Conservation (phyloP, 2,329 filamentous ascomycete genomes). For the Aureobasidium namibiae region DNA sequence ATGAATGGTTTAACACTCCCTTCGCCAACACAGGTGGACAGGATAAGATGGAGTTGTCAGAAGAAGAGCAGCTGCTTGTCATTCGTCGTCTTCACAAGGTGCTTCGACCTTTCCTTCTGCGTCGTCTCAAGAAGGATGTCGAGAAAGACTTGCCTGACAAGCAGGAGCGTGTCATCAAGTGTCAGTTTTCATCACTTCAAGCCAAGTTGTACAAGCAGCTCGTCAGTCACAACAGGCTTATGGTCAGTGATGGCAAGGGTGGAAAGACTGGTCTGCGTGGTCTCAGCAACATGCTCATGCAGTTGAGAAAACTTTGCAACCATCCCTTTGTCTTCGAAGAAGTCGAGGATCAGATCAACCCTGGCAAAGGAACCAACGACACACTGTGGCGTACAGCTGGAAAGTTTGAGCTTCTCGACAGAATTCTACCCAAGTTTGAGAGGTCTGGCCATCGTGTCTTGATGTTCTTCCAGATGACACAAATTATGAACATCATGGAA, state of each 20-base stretch:
- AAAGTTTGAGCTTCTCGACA: slow-evolving; percentile 93
- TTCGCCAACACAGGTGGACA: slow-evolving; percentile 97
- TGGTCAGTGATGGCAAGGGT: slow-evolving; percentile 89
- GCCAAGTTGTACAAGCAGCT: slow-evolving; percentile 95
- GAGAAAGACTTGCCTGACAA: slow-evolving; percentile 98
- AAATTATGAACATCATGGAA: slow-evolving; percentile 99
- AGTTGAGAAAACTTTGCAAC: slow-evolving; percentile 95
- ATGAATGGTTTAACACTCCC: slow-evolving; percentile 99
- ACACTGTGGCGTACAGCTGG: slow-evolving; percentile 89
- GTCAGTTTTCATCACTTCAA: slow-evolving; percentile 92
- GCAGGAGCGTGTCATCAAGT: slow-evolving; percentile 98
- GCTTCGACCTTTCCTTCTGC: slow-evolving; percentile 88
- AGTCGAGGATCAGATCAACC: slow-evolving; percentile 97
- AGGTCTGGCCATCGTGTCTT: slow-evolving; percentile 86
- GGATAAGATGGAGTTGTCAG: slow-evolving; percentile 96
- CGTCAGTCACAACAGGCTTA: slow-evolving; percentile 87
- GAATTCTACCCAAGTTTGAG: slow-evolving; percentile 87
- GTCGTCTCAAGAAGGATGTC: slow-evolving; percentile 98
- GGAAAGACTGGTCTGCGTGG: slow-evolving; percentile 91
- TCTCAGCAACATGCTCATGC: slow-evolving; percentile 99
- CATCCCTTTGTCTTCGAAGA: slow-evolving; percentile 98
- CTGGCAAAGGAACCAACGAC: slow-evolving; percentile 79
- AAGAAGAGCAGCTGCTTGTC: slow-evolving; percentile 98
- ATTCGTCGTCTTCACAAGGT: slow-evolving; percentile 98
- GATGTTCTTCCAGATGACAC: slow-evolving; percentile 99